These are phyloP conservation scores for Agapanthus africanus DNA, from an alignment of 106 monocot species.

Conservation along the genomic window DNA sequence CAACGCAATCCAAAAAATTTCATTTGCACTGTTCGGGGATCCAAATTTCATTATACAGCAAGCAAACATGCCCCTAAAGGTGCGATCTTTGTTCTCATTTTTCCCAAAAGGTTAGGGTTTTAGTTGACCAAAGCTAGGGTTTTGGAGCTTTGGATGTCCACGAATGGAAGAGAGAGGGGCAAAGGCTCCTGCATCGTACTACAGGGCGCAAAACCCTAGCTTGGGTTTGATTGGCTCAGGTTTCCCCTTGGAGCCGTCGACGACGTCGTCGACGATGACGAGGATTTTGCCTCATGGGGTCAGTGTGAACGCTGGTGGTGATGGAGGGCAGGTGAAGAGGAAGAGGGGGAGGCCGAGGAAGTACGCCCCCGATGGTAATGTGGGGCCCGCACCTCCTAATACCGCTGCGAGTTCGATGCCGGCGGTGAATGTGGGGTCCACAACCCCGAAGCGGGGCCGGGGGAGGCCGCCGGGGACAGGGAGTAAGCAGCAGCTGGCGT, in stretches of 20 bases:
- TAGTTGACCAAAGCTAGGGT: neutral
- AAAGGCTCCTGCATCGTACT: conserved; percentile 31
- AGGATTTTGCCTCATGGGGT: neutral
- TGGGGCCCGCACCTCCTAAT: conserved; percentile 25
- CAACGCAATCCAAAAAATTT: no score
- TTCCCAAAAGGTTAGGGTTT: neutral
- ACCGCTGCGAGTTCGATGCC: no score
- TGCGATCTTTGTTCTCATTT: neutral
- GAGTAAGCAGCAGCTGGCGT: conserved; percentile 59
- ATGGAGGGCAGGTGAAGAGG: conserved; percentile 26
- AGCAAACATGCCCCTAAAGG: no score
- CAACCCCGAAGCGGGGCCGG: conserved; percentile 51
- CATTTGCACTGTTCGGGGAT: no score
- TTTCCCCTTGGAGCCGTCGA: neutral
- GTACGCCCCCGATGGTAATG: conserved; percentile 50
- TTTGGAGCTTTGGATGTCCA: conserved; percentile 1
- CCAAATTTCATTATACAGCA: no score
- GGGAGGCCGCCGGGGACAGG: conserved; percentile 67
- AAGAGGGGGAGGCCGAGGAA: conserved; percentile 78
- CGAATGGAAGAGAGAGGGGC: conserved; percentile 63
- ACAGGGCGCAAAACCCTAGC: conserved; percentile 17
- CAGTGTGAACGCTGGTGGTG: neutral
- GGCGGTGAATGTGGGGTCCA: conserved; percentile 23
- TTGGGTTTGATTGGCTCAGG: conserved; percentile 14
- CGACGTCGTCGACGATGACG: neutral